A percentile compares a stretch with the other conserved stretches of the same genome.
phyloP scores from a whole-genome alignment of 331 rosid genomes.

The Rhamnella rubrinervis region DNA sequence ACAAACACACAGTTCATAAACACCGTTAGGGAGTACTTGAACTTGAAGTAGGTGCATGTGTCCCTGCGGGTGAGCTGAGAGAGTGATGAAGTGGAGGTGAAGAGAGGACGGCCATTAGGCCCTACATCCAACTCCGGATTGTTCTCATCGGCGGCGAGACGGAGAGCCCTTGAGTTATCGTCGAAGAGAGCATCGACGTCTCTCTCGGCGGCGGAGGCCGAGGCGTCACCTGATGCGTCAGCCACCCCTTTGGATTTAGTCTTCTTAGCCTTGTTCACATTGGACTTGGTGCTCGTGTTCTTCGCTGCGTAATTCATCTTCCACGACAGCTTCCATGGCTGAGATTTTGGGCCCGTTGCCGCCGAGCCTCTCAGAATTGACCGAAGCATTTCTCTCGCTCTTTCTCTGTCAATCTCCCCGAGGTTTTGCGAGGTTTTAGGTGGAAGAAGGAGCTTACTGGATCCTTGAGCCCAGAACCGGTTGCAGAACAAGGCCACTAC shows the following conservation, averaged over 20 bases:
- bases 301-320: slow-evolving; percentile 25
- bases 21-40: slow-evolving; percentile 39
- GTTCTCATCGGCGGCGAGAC: slow-evolving; percentile 65
- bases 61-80: slow-evolving; percentile 56
- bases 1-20: not conserved
- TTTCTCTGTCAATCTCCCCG: not conserved
- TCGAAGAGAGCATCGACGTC: slow-evolving; percentile 43
- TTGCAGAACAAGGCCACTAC: no score
- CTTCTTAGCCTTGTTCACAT: slow-evolving; percentile 9
- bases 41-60: slow-evolving; percentile 55
- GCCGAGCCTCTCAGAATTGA: slow-evolving; percentile 40
- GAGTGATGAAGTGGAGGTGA: slow-evolving; percentile 58
- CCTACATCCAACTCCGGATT: slow-evolving; percentile 68
- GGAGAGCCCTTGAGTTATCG: slow-evolving; percentile 56
- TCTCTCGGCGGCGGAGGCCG: slow-evolving; percentile 11
- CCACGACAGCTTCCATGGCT: slow-evolving; percentile 26
- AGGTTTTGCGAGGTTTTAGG: slow-evolving; percentile 33
- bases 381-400: slow-evolving; percentile 42
- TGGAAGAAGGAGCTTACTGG: not conserved
- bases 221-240: slow-evolving; percentile 14
- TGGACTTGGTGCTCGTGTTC: slow-evolving; percentile 19
- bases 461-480: no score
- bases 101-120: slow-evolving; percentile 68
- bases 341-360: slow-evolving; percentile 25
- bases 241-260: slow-evolving; percentile 41